phyloP scores from a whole-genome alignment of 1,284 basidiomycete species.

The Golubevia pallescens region DNA sequence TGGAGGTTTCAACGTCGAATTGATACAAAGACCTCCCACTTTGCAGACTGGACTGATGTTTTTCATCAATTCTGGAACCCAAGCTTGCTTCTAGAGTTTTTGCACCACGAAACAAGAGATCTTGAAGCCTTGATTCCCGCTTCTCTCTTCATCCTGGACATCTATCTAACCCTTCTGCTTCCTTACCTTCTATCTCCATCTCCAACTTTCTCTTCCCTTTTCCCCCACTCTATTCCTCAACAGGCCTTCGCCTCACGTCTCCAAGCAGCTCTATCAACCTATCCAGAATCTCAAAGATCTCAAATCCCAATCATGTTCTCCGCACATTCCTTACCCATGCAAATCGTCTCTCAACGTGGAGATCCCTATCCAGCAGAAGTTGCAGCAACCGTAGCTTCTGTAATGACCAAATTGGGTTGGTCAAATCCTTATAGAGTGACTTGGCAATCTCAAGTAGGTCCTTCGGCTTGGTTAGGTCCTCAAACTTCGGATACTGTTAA shows the following conservation, averaged over 20 bases:
- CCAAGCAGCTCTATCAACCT: slow-evolving; percentile 80
- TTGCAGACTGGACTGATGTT: too few species aligned
- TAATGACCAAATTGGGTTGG: slow-evolving; percentile 58
- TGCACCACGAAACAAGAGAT: too few species aligned
- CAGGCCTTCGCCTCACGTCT: slow-evolving; percentile 90
- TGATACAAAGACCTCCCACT: too few species aligned
- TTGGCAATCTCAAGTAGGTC: slow-evolving; percentile 98
- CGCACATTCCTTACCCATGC: slow-evolving; percentile 93
- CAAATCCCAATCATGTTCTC: slow-evolving; percentile 90
- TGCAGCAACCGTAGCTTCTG: slow-evolving; percentile 75
- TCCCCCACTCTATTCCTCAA: background rate
- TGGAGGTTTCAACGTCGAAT: too few species aligned
- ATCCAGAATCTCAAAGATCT: slow-evolving; percentile 73
- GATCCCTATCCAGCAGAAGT: slow-evolving; percentile 97
- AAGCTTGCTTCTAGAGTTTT: too few species aligned
- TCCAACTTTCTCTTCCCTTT: slow-evolving; percentile 4
- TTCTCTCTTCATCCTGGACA: too few species aligned
- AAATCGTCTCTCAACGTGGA: slow-evolving; percentile 70
- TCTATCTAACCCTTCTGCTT: too few species aligned
- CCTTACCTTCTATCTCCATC: slow-evolving; percentile 3
- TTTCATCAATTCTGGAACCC: too few species aligned
- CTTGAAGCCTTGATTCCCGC: too few species aligned
- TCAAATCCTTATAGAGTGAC: slow-evolving; percentile 74
- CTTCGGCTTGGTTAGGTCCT: slow-evolving; percentile 96
- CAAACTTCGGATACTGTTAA: slow-evolving; percentile 92